Evolutionary conservation across 108 stramenopile species (phyloP).

Genomic region (Conticribra guillardii): DNA sequence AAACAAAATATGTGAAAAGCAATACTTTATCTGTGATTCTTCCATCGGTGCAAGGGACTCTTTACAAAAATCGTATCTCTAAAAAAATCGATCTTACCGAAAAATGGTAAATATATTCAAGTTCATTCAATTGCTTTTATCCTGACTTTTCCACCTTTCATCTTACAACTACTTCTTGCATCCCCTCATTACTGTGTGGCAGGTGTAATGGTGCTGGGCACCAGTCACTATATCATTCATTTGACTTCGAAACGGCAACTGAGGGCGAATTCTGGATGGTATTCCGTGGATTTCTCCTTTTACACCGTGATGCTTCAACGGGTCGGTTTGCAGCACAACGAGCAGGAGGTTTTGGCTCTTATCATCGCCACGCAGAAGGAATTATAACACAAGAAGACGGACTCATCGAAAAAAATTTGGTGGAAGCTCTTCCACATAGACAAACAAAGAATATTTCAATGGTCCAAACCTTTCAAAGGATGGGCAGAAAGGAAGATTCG

Average conservation of each 20-base stretch:
- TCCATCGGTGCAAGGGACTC: slow-evolving; percentile 26
- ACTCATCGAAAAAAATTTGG: slow-evolving; percentile 48
- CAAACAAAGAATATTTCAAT: too few species aligned
- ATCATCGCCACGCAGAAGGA: slow-evolving; percentile 41
- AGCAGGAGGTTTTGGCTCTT: slow-evolving; percentile 76
- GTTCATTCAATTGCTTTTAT: neutral
- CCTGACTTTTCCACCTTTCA: neutral
- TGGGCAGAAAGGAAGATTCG: too few species aligned
- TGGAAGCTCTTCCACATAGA: slow-evolving; percentile 10
- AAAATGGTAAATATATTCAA: slow-evolving; percentile 58
- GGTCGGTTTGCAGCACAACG: slow-evolving; percentile 80
- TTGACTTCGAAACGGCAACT: slow-evolving; percentile 89
- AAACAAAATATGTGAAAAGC: slow-evolving; percentile 55
- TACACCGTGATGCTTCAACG: slow-evolving; percentile 81
- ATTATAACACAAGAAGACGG: slow-evolving; percentile 8
- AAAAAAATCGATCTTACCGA: slow-evolving; percentile 44
- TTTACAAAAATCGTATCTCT: slow-evolving; percentile 41
- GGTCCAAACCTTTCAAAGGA: too few species aligned
- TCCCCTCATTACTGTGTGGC: neutral
- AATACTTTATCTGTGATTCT: slow-evolving; percentile 78
- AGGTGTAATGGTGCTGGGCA: slow-evolving; percentile 61
- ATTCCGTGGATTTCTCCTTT: slow-evolving; percentile 81
- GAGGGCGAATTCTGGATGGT: slow-evolving; percentile 92
- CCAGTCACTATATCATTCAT: slow-evolving; percentile 56
- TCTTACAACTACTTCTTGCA: neutral